Percentiles rank a stretch among this genome's conserved stretches.
Conservation (phyloP, 495 filamentous ascomycete genomes). For the Hypoxylon lienhwacheense region DNA sequence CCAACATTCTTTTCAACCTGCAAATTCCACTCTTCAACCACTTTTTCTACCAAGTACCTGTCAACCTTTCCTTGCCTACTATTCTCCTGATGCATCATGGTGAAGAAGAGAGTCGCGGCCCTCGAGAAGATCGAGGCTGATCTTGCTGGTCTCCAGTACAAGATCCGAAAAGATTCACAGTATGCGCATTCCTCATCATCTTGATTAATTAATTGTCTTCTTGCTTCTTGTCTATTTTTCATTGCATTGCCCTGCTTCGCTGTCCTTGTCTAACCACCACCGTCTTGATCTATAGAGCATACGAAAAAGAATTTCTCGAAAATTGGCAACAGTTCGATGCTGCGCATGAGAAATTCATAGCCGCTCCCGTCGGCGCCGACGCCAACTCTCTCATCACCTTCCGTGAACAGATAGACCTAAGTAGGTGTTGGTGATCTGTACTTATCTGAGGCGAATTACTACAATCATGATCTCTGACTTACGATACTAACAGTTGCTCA, state of each 20-base stretch:
- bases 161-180: slow-evolving; percentile 36
- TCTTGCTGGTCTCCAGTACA: slow-evolving; percentile 45
- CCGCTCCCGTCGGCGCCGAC: slow-evolving; percentile 70
- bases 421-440: slow-evolving; percentile 12
- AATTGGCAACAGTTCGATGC: slow-evolving; percentile 90
- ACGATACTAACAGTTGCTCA: slow-evolving; percentile 64
- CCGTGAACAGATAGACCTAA: slow-evolving; percentile 81
- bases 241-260: slow-evolving; percentile 22
- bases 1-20: neutral
- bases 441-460: no score
- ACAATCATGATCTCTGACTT: slow-evolving; percentile 12
- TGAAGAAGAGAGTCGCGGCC: slow-evolving; percentile 83
- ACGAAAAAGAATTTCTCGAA: slow-evolving; percentile 37
- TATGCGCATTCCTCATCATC: no score
- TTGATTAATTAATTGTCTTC: no score
- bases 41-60: neutral
- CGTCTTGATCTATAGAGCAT: slow-evolving; percentile 27
- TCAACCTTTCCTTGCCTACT: slow-evolving; percentile 24
- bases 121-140: slow-evolving; percentile 95
- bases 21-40: neutral
- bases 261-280: no score
- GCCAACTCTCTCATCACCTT: slow-evolving; percentile 76
- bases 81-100: slow-evolving; percentile 50
- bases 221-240: no score
- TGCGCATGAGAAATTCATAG: slow-evolving; percentile 86